Evolutionary conservation across 1,284 basidiomycete genomes (phyloP).

Genomic region (Cutaneotrichosporon mucoides): DNA sequence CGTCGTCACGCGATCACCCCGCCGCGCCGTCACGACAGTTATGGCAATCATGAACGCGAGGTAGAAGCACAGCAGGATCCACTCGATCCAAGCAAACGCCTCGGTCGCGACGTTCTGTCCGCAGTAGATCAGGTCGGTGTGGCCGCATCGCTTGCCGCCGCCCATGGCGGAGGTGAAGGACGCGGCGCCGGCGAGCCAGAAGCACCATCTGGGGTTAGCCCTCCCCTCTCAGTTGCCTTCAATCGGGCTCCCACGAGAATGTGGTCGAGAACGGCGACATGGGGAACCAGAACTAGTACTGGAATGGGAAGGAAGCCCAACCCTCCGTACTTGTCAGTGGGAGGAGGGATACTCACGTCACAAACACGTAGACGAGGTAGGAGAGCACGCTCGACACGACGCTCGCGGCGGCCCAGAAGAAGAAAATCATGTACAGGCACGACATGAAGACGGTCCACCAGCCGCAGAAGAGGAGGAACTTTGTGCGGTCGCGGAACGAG

Average conservation of each 20-base stretch:
- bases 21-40: constrained; percentile 29
- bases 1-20: constrained; percentile 38
- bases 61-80: constrained; percentile 43
- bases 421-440: constrained; percentile 41
- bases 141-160: constrained; percentile 38
- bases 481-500: constrained; percentile 41
- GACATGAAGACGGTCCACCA: constrained; percentile 50
- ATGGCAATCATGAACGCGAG: constrained; percentile 33
- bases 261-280: too few relatives aligned
- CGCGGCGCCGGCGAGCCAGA: constrained; percentile 48
- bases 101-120: constrained; percentile 41
- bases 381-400: constrained; percentile 34
- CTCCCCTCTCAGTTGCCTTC: too few relatives aligned
- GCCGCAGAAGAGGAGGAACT: constrained; percentile 46
- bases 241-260: too few relatives aligned
- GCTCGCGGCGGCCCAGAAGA: constrained; percentile 34
- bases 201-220: constrained; percentile 38
- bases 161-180: constrained; percentile 42
- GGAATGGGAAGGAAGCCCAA: too few relatives aligned
- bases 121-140: constrained; percentile 32
- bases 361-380: constrained; percentile 39
- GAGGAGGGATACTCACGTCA: constrained; percentile 51
- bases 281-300: too few relatives aligned
- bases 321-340: too few relatives aligned
- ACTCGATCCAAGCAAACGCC: constrained; percentile 50